These are phyloP conservation scores for Cardamine chenopodiifolia DNA, from an alignment of 345 rosid genomes.

Conservation along the genomic window DNA sequence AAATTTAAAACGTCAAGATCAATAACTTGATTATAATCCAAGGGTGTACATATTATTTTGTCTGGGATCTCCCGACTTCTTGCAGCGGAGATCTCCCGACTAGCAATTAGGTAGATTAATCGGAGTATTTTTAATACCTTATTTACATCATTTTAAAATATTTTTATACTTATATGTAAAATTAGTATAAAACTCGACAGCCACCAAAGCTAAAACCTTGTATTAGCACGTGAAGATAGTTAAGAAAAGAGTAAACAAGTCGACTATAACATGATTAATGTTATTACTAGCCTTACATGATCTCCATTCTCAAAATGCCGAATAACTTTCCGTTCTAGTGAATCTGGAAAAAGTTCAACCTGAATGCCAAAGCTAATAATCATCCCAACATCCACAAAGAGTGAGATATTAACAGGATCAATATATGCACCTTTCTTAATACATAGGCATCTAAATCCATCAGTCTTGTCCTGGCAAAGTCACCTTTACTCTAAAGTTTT, in stretches of 20 bases:
- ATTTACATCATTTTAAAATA: too few relatives aligned
- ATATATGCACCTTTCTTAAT: slow-evolving; percentile 58
- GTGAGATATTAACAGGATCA: slow-evolving; percentile 8
- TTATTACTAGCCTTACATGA: slow-evolving; percentile 54
- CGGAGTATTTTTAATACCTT: too few relatives aligned
- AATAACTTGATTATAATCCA: too few relatives aligned
- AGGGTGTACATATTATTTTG: too few relatives aligned
- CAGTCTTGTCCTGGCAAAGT: slow-evolving; percentile 61
- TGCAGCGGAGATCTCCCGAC: too few relatives aligned
- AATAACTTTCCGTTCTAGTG: slow-evolving; percentile 74
- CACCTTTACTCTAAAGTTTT: slow-evolving; percentile 64
- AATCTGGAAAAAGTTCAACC: slow-evolving; percentile 89
- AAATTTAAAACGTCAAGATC: too few relatives aligned
- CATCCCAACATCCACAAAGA: slow-evolving; percentile 14
- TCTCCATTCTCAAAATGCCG: slow-evolving; percentile 73
- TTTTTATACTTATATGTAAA: too few relatives aligned
- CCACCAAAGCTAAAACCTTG: slow-evolving; percentile 90
- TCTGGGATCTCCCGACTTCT: too few relatives aligned
- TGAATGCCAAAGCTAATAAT: slow-evolving; percentile 36
- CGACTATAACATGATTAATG: neutral
- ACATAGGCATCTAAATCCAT: slow-evolving; percentile 63
- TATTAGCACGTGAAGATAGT: slow-evolving; percentile 32
- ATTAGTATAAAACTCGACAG: slow-evolving; percentile 84
- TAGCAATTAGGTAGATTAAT: too few relatives aligned
- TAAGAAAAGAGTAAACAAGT: slow-evolving; percentile 28